Percentiles rank a stretch among this genome's conserved stretches.
phyloP scores from a whole-genome alignment of 2,329 filamentous ascomycete species.

The Fusarium verticillioides region DNA sequence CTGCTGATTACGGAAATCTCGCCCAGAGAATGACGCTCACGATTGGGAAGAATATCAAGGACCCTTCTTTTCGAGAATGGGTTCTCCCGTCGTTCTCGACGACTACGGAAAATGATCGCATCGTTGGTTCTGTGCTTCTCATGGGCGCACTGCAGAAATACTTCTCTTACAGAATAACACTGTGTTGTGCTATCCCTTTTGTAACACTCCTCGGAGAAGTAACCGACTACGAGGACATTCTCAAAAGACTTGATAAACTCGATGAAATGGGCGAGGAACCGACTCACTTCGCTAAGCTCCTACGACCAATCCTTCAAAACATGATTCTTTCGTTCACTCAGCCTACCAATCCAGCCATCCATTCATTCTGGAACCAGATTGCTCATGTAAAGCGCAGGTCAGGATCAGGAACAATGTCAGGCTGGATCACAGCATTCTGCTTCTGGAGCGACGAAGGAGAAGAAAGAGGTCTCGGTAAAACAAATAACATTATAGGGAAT shows the following conservation, averaged over 20 bases:
- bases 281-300: not conserved
- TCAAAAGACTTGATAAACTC: not conserved
- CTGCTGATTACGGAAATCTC: not conserved
- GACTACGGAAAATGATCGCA: not conserved
- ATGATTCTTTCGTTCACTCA: not conserved
- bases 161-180: accelerated
- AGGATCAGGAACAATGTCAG: not conserved
- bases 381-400: accelerated
- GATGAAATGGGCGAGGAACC: not conserved
- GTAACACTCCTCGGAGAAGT: not conserved
- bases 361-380: not conserved
- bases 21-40: accelerated
- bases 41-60: not conserved
- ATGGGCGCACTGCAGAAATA: not conserved
- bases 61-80: not conserved
- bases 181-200: accelerated
- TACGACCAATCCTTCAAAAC: not conserved
- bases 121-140: not conserved
- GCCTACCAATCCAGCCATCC: not conserved
- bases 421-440: not conserved
- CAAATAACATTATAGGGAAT: accelerated
- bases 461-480: no score
- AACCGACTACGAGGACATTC: not conserved
- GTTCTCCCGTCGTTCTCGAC: not conserved
- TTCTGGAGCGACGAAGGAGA: not conserved